These are phyloP conservation scores for Lachancea sp. DNA, from an alignment of 805 yeast species.

Conservation along the genomic window DNA sequence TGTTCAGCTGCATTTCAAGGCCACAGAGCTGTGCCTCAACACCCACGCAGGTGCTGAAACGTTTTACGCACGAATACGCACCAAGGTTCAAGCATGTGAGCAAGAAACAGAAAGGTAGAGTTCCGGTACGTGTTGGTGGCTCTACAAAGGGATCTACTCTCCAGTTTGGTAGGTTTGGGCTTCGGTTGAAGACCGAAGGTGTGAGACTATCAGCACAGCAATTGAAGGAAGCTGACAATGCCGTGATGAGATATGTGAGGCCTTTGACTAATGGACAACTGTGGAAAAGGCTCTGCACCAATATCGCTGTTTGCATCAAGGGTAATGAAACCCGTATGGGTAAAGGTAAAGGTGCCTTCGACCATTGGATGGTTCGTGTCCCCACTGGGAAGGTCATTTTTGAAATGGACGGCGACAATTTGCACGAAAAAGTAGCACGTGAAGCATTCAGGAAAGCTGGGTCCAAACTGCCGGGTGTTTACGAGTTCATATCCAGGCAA, in stretches of 20 bases:
- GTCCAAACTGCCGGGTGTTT: constrained; percentile 85
- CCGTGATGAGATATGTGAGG: constrained; percentile 76
- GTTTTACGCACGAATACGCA: constrained; percentile 66
- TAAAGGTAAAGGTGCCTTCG: constrained; percentile 97
- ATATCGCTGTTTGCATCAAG: constrained; percentile 86
- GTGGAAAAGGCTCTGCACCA: constrained; percentile 75
- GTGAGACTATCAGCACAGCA: constrained; percentile 80
- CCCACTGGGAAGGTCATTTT: constrained; percentile 92
- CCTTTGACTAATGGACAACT: constrained; percentile 57
- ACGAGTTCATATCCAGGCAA: constrained; percentile 68
- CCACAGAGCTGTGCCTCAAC: background rate
- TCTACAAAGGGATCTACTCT: constrained; percentile 82
- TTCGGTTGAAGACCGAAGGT: constrained; percentile 86
- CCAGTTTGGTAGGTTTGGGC: constrained; percentile 76
- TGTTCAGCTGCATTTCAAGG: constrained; percentile 6
- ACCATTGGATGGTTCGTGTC: constrained; percentile 94
- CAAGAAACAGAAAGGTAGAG: constrained; percentile 91
- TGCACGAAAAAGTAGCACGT: constrained; percentile 85
- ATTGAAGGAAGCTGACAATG: constrained; percentile 83
- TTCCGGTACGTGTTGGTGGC: constrained; percentile 91
- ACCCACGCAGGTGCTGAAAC: constrained; percentile 6
- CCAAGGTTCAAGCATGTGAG: constrained; percentile 59
- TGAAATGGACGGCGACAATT: constrained; percentile 66
- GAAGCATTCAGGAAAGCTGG: constrained; percentile 89
- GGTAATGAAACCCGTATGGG: constrained; percentile 99